Evolutionary conservation across 1,139 yeast genomes (phyloP), one percentile per base, ranked within the genome.

Genomic region (Eremothecium cymbalariae): DNA sequence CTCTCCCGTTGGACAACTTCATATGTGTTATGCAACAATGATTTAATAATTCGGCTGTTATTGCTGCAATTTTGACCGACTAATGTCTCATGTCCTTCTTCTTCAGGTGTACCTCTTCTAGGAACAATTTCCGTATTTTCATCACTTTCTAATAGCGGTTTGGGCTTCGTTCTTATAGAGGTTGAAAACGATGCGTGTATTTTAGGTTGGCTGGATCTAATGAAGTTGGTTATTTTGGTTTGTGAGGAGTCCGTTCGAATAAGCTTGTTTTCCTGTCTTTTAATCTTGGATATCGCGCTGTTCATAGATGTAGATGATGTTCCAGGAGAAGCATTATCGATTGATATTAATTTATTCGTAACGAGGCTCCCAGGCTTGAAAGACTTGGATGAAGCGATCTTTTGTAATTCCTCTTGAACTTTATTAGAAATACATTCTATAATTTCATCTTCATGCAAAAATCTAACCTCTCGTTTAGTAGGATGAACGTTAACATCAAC

Each of bases 401-500:
- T 63, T 1, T 74, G 61, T 20, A 90, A 62, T 1, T 64, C 53
- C 3, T 59, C 62, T 37, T 76, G 78, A 0, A 88, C 54, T 7
- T 59, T 51, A 0, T 58, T 56, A 19, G 79, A 67, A 1, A 90
- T 65, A 16, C 55, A 46, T 26, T 79, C 86, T 6, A 84, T 70
- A 15, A 93, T 83, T 51, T 86, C 97, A 36, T 82, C 94, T 50
- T 93, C 97, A 52, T 77, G 60, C 23, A 90, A 62, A 54, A 93
- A 86, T 33, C 94, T 60, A 1, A 93, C 97, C 50, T 90, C 97
- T 36, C 93, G 68, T 50, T 90, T 90, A 0, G 98, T 90, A 0
- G 99, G 99, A 52, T 93, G 98, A 7, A 93, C 77, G 55, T 90
- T 90, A 8, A 90, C 98, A 55, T 90, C 99, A 9, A 90, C 66